Conservation (phyloP, 1,284 basidiomycete genomes). For the Trichosporon ovoides region DNA sequence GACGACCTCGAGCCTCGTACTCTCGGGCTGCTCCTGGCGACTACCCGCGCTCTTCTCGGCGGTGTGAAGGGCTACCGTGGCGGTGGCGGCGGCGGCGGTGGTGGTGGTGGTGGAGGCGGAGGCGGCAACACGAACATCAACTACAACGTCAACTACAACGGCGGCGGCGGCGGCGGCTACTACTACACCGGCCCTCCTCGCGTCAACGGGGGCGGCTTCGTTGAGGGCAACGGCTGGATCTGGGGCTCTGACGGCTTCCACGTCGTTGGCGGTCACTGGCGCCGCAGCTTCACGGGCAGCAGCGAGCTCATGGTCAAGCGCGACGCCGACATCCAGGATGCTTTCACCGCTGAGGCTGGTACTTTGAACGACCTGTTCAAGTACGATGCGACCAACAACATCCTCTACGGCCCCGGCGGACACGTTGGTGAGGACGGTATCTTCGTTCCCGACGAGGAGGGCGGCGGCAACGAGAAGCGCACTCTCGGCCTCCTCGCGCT, state of each 20-base stretch:
- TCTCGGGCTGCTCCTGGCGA: neutral
- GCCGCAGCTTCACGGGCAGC: neutral
- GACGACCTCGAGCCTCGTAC: neutral
- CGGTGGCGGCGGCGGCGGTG: neutral
- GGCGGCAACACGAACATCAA: neutral
- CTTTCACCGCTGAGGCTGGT: neutral
- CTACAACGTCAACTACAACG: conserved; percentile 1
- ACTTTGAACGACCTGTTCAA: conserved; percentile 3
- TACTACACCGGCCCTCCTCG: neutral
- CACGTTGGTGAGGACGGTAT: neutral
- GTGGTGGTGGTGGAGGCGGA: neutral
- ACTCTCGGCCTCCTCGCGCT: neutral
- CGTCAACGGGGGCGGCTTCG: neutral
- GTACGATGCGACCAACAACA: neutral
- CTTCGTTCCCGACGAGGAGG: conserved; percentile 1
- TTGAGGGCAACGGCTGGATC: neutral
- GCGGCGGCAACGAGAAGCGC: neutral
- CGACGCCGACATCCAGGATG: neutral
- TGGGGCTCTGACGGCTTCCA: conserved; percentile 3
- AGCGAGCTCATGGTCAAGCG: neutral
- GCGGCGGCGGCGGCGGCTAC: neutral
- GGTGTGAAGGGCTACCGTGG: neutral
- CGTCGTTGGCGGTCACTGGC: neutral
- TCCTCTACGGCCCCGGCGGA: neutral
- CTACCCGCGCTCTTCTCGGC: neutral